Evolutionary conservation across 352 stramenopile species (phyloP), one percentile per base, ranked within the genome.

Genomic region (Phytophthora meadii): DNA sequence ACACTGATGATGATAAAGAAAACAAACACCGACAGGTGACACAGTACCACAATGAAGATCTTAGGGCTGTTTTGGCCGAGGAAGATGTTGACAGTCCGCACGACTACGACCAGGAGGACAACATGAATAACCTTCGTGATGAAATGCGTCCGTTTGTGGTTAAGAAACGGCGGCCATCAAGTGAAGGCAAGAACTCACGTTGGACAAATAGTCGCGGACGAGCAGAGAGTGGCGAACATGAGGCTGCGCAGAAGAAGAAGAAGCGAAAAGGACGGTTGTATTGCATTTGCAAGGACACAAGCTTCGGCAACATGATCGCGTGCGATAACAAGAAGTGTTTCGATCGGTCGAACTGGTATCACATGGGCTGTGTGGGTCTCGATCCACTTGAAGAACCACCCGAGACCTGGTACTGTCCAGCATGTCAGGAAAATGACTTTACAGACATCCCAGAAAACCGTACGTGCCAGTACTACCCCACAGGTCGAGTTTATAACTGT

Each of bases 261-360:
- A 87, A 90, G 40, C 81, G 86, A 50, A 92, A 90, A 66, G 72
- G 73, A 62, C 76, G 80, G 11, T 48, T 88, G 17, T 94, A 92
- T 61, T 94, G 86, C 61, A 77, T 89, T 37, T 94, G 86, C 77
- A 87, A 90, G 47, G 82, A 82, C 60, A 57, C 66, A 19, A 92
- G 82, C 63, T 89, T 87, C 49, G 83, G 84, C 32, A 84, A 90
- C 59, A 94, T 94, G 86, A 94, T 94, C 50, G 86, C 86, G 24
- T 94, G 86, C 53, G 83, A 94, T 54, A 92, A 90, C 74, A 90
- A 89, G 34, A 89, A 75, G 39, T 94, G 86, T 46, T 63, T 77
- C 6, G 86, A 94, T 53, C 84, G 83, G 9, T 92, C 82, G 27
- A 94, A 94, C 65, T 94, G 86, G 86, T 94, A 89, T 60, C 86